phyloP scores from a whole-genome alignment of 257 asterid genomes.

The Lycium ferocissimum region DNA sequence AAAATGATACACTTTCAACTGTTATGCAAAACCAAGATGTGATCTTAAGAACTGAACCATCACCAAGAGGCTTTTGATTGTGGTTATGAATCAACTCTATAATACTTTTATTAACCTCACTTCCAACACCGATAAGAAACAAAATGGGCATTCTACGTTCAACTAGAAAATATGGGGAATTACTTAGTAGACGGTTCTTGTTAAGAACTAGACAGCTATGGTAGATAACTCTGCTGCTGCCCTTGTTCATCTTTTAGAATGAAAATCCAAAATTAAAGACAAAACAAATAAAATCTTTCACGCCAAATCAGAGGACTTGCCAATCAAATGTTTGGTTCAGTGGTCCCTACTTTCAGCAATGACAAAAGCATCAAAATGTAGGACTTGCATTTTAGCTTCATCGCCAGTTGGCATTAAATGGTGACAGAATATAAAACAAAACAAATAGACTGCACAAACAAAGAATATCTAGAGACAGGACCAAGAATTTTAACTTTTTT shows the following conservation, averaged over 20 bases:
- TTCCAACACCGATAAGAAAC: background rate
- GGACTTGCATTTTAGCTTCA: slow-evolving; percentile 4
- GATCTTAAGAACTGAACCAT: slow-evolving; percentile 3
- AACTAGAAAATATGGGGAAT: background rate
- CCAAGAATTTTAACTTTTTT: background rate
- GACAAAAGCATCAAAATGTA: background rate
- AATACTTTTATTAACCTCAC: background rate
- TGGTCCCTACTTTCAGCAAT: slow-evolving; percentile 21
- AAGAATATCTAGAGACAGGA: slow-evolving; percentile 12
- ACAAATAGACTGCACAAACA: background rate
- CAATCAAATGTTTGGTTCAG: slow-evolving; percentile 23
- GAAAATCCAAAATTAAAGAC: background rate
- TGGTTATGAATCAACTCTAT: background rate
- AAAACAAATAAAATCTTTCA: slow-evolving; percentile 12
- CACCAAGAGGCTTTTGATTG: background rate
- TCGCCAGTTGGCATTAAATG: background rate
- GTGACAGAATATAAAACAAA: background rate
- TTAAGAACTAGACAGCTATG: background rate
- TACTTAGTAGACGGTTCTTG: background rate
- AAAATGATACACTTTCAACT: background rate
- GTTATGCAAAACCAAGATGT: slow-evolving; percentile 7
- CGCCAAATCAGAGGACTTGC: background rate
- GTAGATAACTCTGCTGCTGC: background rate
- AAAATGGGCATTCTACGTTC: background rate
- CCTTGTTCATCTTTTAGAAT: background rate